phyloP scores from a whole-genome alignment of 345 rosid genomes.

The Excoecaria cochinchinensis region DNA sequence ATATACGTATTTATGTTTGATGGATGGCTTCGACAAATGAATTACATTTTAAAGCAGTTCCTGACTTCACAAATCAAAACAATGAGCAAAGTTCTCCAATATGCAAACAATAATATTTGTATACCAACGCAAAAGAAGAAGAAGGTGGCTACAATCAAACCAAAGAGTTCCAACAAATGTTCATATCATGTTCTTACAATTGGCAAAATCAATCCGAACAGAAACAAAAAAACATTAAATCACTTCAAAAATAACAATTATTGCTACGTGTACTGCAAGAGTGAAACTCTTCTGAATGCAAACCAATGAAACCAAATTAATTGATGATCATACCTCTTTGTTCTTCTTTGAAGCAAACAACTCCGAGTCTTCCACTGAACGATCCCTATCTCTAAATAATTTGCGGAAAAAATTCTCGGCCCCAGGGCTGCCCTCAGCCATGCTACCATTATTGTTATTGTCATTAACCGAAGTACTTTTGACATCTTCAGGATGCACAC shows the following conservation, averaged over 20 bases:
- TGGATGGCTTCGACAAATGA: too few species aligned
- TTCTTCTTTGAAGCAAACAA: slow-evolving; percentile 74
- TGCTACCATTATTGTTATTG: slow-evolving; percentile 45
- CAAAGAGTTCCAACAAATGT: neutral
- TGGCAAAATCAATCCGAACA: neutral
- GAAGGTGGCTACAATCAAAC: neutral
- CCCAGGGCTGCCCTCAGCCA: slow-evolving; percentile 90
- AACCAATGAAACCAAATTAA: slow-evolving; percentile 6
- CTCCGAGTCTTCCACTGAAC: slow-evolving; percentile 91
- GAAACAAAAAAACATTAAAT: neutral
- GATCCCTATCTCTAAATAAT: slow-evolving; percentile 91
- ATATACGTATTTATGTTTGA: too few species aligned
- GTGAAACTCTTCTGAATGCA: neutral
- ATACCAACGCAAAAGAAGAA: too few species aligned
- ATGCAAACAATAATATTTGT: neutral
- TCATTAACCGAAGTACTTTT: slow-evolving; percentile 54
- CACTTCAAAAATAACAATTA: neutral
- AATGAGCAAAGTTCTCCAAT: neutral
- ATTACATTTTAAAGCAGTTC: neutral
- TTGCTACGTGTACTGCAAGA: neutral
- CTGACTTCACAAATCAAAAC: neutral
- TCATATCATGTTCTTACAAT: neutral
- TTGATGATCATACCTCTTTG: slow-evolving; percentile 53
- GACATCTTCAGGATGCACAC: slow-evolving; percentile 90
- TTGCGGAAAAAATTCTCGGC: slow-evolving; percentile 95